Percentiles rank a stretch among this genome's conserved stretches.
Conservation (phyloP, 257 asterid species). For the Nicotiana tomentosiformis region DNA sequence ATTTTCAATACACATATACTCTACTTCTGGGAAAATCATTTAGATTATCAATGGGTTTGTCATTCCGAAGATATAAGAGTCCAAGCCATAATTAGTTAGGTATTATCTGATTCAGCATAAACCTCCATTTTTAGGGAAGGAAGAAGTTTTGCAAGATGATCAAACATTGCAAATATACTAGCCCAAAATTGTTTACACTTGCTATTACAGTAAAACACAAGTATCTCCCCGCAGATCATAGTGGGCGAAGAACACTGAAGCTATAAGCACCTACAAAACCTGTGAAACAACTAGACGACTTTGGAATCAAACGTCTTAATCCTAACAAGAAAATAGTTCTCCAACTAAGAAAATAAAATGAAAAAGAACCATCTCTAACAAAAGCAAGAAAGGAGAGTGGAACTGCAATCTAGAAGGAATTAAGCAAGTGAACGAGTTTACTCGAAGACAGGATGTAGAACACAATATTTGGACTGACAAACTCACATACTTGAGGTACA, state of each 20-base stretch:
- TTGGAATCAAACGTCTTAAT: neutral
- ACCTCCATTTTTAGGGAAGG: neutral
- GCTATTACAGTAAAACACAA: neutral
- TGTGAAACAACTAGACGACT: neutral
- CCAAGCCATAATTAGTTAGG: neutral
- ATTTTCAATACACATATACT: neutral
- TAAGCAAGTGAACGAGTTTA: neutral
- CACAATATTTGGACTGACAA: neutral
- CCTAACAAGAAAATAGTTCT: neutral
- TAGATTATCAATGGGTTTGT: neutral
- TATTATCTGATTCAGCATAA: neutral
- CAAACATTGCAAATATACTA: neutral
- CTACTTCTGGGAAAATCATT: neutral
- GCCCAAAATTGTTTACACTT: neutral
- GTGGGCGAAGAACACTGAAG: neutral
- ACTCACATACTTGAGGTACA: conserved; percentile 70
- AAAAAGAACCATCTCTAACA: neutral
- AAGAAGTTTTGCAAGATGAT: neutral
- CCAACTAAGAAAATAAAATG: neutral
- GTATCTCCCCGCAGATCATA: neutral
- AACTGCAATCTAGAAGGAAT: neutral
- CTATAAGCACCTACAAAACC: neutral
- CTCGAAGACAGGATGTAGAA: neutral
- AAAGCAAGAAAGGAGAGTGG: conserved; percentile 1
- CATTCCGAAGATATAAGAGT: neutral